These are phyloP conservation scores for Emericellopsis atlantica DNA, from an alignment of 2,329 filamentous ascomycete species.

Conservation along the genomic window DNA sequence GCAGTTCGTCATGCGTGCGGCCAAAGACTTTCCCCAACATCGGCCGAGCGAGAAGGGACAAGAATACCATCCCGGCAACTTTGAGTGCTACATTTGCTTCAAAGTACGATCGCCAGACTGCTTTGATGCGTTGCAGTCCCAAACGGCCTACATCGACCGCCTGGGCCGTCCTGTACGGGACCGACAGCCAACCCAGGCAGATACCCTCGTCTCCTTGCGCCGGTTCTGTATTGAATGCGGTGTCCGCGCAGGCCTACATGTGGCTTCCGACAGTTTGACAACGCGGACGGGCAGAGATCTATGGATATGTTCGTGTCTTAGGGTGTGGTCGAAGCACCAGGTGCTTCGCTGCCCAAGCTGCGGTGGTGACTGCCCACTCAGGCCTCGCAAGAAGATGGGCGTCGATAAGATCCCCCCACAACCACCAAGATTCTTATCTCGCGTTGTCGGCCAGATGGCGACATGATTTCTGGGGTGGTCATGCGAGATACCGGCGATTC, in stretches of 20 bases:
- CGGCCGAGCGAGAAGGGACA: conserved; percentile 21
- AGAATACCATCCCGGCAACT: conserved; percentile 24
- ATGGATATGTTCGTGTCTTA: conserved; percentile 25
- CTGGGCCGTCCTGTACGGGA: conserved; percentile 14
- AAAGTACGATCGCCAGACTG: conserved; percentile 23
- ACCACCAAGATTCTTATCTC: not conserved
- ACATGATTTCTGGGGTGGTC: too few species aligned
- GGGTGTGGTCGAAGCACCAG: conserved; percentile 21
- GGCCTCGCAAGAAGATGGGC: conserved; percentile 14
- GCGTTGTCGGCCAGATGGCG: too few species aligned
- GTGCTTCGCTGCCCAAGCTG: conserved; percentile 22
- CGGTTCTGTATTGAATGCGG: conserved; percentile 29
- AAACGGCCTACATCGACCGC: conserved; percentile 17
- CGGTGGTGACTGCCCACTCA: conserved; percentile 19
- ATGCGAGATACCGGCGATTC: too few species aligned
- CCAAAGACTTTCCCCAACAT: conserved; percentile 25
- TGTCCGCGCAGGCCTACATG: conserved; percentile 22
- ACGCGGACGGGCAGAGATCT: conserved; percentile 23
- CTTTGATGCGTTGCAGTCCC: conserved; percentile 23
- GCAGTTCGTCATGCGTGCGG: conserved; percentile 26
- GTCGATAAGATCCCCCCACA: conserved; percentile 2
- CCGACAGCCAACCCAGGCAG: conserved; percentile 12
- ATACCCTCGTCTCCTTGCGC: conserved; percentile 18
- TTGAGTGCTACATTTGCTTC: conserved; percentile 28
- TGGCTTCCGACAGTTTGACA: conserved; percentile 21